phyloP scores from a whole-genome alignment of 441 rosid species.

The Pelargonium australe region DNA sequence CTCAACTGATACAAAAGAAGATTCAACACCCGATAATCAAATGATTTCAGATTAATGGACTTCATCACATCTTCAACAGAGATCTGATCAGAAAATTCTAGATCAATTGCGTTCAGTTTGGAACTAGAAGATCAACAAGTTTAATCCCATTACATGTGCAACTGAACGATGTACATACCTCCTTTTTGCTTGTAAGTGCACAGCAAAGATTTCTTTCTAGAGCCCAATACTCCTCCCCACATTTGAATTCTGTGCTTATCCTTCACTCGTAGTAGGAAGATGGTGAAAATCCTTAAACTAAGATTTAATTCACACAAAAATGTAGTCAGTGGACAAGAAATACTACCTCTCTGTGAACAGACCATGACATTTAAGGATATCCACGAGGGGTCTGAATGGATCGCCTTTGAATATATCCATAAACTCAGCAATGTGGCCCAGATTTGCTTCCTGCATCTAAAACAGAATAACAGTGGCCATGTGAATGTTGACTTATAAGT shows the following conservation, averaged over 20 bases:
- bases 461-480: constrained; percentile 18
- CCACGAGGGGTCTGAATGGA: constrained; percentile 53
- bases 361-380: constrained; percentile 47
- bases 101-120: neutral
- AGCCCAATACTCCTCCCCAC: constrained; percentile 79
- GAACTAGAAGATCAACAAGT: neutral
- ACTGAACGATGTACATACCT: constrained; percentile 32
- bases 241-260: constrained; percentile 54
- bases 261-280: constrained; percentile 31
- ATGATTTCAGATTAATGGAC: constrained; percentile 75
- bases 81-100: constrained; percentile 34
- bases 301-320: constrained; percentile 10
- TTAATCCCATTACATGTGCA: neutral
- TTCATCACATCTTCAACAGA: constrained; percentile 55
- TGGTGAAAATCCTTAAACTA: constrained; percentile 9
- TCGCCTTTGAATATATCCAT: constrained; percentile 30
- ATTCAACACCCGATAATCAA: constrained; percentile 80
- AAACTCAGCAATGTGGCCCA: constrained; percentile 26
- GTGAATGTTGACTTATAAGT: constrained; percentile 22
- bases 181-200: constrained; percentile 40
- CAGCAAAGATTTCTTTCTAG: constrained; percentile 79
- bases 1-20: constrained; percentile 70
- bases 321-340: neutral
- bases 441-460: constrained; percentile 33
- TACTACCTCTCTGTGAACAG: constrained; percentile 59